phyloP scores from a whole-genome alignment of 306 rosid species.

The Quercus berberidifolia region DNA sequence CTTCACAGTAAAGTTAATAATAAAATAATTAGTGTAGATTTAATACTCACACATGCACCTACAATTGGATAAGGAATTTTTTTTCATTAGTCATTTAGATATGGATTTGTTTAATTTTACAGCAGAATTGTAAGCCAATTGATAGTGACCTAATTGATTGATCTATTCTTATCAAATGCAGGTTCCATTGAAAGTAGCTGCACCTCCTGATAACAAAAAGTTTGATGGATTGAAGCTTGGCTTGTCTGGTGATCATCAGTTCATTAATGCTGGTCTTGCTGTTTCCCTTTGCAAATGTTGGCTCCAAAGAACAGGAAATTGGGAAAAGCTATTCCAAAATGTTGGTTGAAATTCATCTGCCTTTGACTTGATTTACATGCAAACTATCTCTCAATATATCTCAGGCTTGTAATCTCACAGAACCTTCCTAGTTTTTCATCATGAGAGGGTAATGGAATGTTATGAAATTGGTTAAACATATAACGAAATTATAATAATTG shows the following conservation, averaged over 20 bases:
- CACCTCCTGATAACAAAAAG: slow-evolving; percentile 44
- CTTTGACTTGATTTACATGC: slow-evolving; percentile 6
- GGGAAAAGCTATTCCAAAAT: slow-evolving; percentile 45
- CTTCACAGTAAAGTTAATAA: not conserved
- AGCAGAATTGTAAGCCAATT: too few species aligned
- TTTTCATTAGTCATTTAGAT: not conserved
- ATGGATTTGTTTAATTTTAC: not conserved
- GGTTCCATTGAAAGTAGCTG: slow-evolving; percentile 53
- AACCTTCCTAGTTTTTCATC: not conserved
- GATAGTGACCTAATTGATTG: not conserved
- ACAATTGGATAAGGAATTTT: not conserved
- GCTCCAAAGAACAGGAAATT: slow-evolving; percentile 79
- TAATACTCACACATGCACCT: not conserved
- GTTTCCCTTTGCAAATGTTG: slow-evolving; percentile 75
- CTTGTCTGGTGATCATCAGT: slow-evolving; percentile 74
- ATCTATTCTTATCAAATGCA: slow-evolving; percentile 33
- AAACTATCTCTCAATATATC: not conserved
- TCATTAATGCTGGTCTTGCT: slow-evolving; percentile 71
- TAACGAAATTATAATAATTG: not conserved
- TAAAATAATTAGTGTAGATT: not conserved
- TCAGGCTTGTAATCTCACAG: not conserved
- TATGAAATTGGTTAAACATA: not conserved
- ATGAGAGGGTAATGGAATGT: not conserved
- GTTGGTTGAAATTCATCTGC: slow-evolving; percentile 31
- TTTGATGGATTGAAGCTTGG: slow-evolving; percentile 55